Evolutionary conservation across 2,329 filamentous ascomycete genomes (phyloP), one percentile per base, ranked within the genome.

Genomic region (Fusarium sterilihyphosum): DNA sequence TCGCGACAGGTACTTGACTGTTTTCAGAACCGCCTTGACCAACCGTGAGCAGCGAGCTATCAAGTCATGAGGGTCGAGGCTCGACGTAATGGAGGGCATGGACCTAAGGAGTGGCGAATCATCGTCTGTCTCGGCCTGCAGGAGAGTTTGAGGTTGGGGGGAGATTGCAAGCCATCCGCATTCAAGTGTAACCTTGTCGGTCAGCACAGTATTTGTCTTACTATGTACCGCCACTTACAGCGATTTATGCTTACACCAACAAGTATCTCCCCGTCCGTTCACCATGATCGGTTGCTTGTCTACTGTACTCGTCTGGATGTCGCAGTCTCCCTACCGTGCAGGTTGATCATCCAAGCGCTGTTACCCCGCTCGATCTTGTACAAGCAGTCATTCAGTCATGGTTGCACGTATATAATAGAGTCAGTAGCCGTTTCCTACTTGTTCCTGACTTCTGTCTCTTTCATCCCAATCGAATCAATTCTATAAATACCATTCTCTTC

Each of bases 351-450:
- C 74, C 73, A 78, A 67, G 73, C 73, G 70, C 73, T 61, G 41
- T 75, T 78, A 78, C 76, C 76, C 76, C 76, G 76, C 76, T 78
- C 73, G 70, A 61, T 77, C 50, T 53, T 66, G 41, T 46, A 9
- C 61, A 64, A 78, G 61, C 59, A 66, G 57, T 58, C 57, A 65
- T 64, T 63, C 61, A 60, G 38, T 44, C 26, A 40, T 59, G 62
- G 59, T 56, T 63, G 50, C 54, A 74, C 59, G 43, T 74, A 74
- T 74, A 74, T 74, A 74, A 74, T 26, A 31, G 61, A 63, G 50
- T 49, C 29, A 58, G 43, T 40, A 58, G 57, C 71, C 58, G 53
- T 54, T 68, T 67, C 62, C 40, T 52, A 29, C 31, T 41, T 47
- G 44, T 24, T 40, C 40, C 47, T 44, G 13, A 6, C 46, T 56